Evolutionary conservation across 2,329 filamentous ascomycete genomes (phyloP).

Genomic region (Alternaria alternata): DNA sequence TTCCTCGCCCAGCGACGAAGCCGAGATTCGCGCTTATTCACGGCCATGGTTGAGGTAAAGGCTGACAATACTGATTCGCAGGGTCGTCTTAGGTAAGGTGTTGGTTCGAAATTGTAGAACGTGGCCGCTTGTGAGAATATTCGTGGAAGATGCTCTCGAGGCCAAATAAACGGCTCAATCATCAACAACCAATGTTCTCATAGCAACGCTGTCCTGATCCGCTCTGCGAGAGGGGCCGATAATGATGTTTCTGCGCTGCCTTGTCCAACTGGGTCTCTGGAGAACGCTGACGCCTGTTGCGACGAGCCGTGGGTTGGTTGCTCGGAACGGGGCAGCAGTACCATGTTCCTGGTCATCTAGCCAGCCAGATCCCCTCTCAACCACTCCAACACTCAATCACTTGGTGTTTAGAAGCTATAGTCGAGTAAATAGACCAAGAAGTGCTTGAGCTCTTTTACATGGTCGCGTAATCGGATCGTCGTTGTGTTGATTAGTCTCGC

Average conservation of each 20-base stretch:
- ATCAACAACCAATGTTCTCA: not conserved
- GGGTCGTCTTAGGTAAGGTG: not conserved
- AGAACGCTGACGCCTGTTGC: not conserved
- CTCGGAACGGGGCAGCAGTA: not conserved
- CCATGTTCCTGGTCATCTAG: slow-evolving; percentile 4
- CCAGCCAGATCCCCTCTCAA: not conserved
- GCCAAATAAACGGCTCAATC: not conserved
- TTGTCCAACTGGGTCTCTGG: not conserved
- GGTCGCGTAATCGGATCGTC: not conserved
- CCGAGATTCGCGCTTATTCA: slow-evolving; percentile 8
- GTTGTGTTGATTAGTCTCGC: not conserved
- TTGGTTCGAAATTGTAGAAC: not conserved
- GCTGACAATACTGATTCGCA: not conserved
- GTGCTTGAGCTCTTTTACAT: not conserved
- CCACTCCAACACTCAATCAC: not conserved
- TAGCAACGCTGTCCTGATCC: not conserved
- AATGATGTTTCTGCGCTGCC: slow-evolving; percentile 5
- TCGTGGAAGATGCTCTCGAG: not conserved
- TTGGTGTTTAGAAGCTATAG: not conserved
- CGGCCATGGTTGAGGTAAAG: not conserved
- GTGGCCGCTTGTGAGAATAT: not conserved
- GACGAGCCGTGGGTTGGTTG: not conserved
- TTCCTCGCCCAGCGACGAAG: slow-evolving; percentile 13
- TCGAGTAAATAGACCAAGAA: not conserved
- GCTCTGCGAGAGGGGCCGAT: slow-evolving; percentile 4